Evolutionary conservation across 139 green algal genomes (phyloP), one percentile per base, ranked within the genome.

Genomic region (Chlamydomonas sphaeroides): DNA sequence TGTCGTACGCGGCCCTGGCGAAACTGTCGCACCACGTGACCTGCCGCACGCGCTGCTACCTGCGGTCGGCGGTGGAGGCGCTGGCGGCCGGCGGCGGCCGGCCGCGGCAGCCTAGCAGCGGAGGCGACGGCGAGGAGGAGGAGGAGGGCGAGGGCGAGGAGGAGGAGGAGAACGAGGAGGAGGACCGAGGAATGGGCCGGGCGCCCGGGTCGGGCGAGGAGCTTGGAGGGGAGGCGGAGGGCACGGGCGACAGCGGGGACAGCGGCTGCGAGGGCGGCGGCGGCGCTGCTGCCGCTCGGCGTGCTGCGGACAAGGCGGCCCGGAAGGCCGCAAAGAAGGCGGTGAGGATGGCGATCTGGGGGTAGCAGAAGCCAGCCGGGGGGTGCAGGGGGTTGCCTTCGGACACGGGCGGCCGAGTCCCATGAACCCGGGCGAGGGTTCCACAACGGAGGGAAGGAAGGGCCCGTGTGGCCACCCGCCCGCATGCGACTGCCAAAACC

Each of bases 241-340:
- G 23, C 23, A 23, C 26, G 14, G 1, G 61, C 15, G 4, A 8
- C 65, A 26, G 62, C n/a, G 25, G 62, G 32, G 41, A 11, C n/a
- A 68, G 62, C n/a, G 25, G 62, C 62, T 3, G 62, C 62, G 51
- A 36, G 25, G 49, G 20, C 25, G 70, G 23, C 59, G 70, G 45
- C 68, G 68, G 15, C 26, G 70, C 41, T 6, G 23, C 38, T 25
- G 38, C 38, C 72, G 56, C 8, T 0, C 57, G 74, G n/a, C 57
- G 56, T 5, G 78, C 78, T 7, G 65, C 63, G 36, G 79, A 79
- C 2, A 79, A 79, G 61, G 79, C 79, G 4, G 67, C 68, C 0
- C 79, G 79, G 68, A 85, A 85, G 56, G 79, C 79, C 1, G 68
- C 68, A 18, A 85, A 85, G 56, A 85, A 85, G 39, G 45, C 45